Conservation (phyloP, 495 filamentous ascomycete species). For the Haplographium delicatum region DNA sequence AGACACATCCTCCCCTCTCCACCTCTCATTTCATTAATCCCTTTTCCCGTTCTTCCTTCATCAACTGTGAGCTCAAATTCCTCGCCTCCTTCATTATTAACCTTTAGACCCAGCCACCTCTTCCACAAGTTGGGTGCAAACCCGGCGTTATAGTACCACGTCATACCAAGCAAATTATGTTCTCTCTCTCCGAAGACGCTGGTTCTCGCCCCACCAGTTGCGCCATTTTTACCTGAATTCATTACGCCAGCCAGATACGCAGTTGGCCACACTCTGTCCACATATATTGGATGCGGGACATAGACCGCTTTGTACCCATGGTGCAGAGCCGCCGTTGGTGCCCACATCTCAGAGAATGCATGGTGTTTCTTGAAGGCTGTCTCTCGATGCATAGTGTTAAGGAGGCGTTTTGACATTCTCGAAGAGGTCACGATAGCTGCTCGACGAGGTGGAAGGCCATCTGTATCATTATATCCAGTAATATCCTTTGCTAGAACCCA, state of each 20-base stretch:
- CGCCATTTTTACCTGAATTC: conserved; percentile 80
- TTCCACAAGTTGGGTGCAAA: conserved; percentile 79
- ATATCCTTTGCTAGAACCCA: conserved; percentile 86
- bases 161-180: conserved; percentile 83
- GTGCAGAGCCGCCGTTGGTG: conserved; percentile 77
- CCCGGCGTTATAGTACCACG: conserved; percentile 92
- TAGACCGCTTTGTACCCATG: conserved; percentile 95
- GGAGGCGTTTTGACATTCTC: conserved; percentile 74
- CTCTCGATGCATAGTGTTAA: conserved; percentile 85
- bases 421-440: conserved; percentile 83
- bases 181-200: conserved; percentile 80
- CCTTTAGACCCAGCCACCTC: conserved; percentile 79
- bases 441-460: conserved; percentile 68
- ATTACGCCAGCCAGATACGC: conserved; percentile 74
- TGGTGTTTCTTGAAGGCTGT: conserved; percentile 74
- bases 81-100: conserved; percentile 84
- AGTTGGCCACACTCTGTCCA: conserved; percentile 86
- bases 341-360: conserved; percentile 97
- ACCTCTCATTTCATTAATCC: conserved; percentile 43
- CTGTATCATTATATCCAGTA: conserved; percentile 76
- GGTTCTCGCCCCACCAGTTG: conserved; percentile 62
- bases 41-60: conserved; percentile 40
- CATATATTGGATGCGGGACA: conserved; percentile 83
- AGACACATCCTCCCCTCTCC: conserved; percentile 87
- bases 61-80: conserved; percentile 67